A percentile compares a stretch with the other conserved stretches of the same genome.
phyloP scores from a whole-genome alignment of 176 grass and related monocot species.

The Guadua angustifolia region DNA sequence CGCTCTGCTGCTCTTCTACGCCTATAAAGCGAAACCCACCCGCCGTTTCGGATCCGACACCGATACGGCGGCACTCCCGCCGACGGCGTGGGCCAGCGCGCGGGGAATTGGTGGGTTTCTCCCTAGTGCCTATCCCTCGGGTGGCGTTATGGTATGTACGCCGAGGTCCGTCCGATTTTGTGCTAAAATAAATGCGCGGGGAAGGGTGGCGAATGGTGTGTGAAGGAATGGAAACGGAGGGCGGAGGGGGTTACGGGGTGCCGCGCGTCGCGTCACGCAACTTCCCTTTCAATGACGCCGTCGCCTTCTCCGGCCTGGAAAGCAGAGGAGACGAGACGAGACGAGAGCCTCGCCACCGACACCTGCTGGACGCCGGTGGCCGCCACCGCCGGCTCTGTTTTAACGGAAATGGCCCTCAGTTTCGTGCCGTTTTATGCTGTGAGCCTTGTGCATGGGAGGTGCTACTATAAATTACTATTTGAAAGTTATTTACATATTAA shows the following conservation, averaged over 20 bases:
- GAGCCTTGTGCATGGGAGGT: neutral
- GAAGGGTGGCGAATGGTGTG: conserved; percentile 7
- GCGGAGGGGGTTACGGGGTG: neutral
- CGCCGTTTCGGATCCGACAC: conserved; percentile 44
- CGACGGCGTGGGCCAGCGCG: conserved; percentile 40
- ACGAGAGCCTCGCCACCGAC: conserved; percentile 42
- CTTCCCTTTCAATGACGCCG: conserved; percentile 11
- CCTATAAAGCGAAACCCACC: neutral
- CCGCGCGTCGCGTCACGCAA: conserved; percentile 39
- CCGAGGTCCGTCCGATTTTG: conserved; percentile 21
- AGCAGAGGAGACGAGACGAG: neutral
- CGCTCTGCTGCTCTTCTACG: conserved; percentile 1
- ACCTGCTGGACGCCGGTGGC: conserved; percentile 19
- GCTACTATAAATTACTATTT: no score
- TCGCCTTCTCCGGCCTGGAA: neutral
- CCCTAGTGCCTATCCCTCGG: conserved; percentile 13
- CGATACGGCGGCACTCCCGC: conserved; percentile 44
- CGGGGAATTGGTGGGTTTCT: neutral
- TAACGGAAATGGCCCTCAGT: neutral
- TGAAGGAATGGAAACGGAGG: conserved; percentile 26
- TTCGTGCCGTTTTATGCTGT: neutral
- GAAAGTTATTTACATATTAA: no score
- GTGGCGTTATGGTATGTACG: conserved; percentile 21
- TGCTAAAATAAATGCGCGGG: conserved; percentile 43
- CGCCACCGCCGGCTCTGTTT: neutral